A percentile compares a stretch with the other conserved stretches of the same genome.
These are phyloP conservation scores for Daldinia childiae DNA, from an alignment of 495 filamentous ascomycete species.

Conservation along the genomic window DNA sequence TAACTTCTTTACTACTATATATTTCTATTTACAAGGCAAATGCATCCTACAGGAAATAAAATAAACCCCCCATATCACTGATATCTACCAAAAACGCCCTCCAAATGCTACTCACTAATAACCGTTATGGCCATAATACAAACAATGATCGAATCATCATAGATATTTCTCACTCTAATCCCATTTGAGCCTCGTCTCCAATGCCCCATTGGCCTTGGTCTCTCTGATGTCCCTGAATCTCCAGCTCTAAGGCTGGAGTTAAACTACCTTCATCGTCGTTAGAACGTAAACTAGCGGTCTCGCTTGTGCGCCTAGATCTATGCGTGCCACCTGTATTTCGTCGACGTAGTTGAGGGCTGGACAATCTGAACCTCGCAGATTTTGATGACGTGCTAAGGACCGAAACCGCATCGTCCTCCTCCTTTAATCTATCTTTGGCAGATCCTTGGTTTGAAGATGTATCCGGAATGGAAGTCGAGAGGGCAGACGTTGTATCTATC, in stretches of 20 bases:
- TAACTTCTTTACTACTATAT: too few relatives aligned
- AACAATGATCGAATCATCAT: neutral
- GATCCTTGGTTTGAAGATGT: slow-evolving; percentile 9
- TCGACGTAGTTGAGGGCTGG: slow-evolving; percentile 39
- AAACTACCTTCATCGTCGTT: slow-evolving; percentile 51
- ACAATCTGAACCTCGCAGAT: slow-evolving; percentile 38
- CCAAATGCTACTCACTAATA: slow-evolving; percentile 26
- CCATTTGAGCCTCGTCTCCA: slow-evolving; percentile 65
- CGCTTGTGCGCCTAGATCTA: slow-evolving; percentile 48
- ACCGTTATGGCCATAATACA: slow-evolving; percentile 8
- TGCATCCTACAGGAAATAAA: neutral
- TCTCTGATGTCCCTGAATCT: slow-evolving; percentile 58
- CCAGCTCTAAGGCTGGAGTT: slow-evolving; percentile 45
- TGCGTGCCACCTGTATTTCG: slow-evolving; percentile 43
- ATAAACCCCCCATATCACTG: slow-evolving; percentile 31
- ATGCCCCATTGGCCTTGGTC: slow-evolving; percentile 60
- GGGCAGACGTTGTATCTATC: neutral
- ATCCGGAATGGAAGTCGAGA: slow-evolving; percentile 31
- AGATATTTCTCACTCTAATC: slow-evolving; percentile 49
- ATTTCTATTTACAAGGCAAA: too few relatives aligned
- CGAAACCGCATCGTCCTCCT: slow-evolving; percentile 45
- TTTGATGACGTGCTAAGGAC: slow-evolving; percentile 46
- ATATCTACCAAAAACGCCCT: slow-evolving; percentile 48
- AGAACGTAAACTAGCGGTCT: slow-evolving; percentile 46
- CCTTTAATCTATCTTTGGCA: slow-evolving; percentile 26